Evolutionary conservation across 129 eudicot species (phyloP), one percentile per base, ranked within the genome.

Genomic region (Chrysanthemum seticuspe): DNA sequence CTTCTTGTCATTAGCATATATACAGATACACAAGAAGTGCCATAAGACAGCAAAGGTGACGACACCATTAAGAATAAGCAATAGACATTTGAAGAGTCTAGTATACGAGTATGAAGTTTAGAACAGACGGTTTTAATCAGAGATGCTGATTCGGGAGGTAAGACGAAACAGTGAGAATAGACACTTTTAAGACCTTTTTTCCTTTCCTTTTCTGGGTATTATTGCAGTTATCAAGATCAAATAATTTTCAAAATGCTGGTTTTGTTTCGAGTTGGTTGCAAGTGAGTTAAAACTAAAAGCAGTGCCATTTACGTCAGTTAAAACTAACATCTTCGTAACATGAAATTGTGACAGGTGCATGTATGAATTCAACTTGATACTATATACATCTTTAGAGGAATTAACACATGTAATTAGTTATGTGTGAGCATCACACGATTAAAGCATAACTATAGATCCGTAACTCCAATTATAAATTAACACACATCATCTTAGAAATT

Each of bases 1-100:
- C 76, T 61, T 77, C 70, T 59, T 68, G 54, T 76, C 54, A 50
- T 60, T 76, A 59, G 74, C 62, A 70, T 62, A 53, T 45, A 40
- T 31, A 31, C 3, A 62, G 31, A 70, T 62, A 77, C 11, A 77
- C 23, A 77, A 34, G 34, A 58, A 70, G 54, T 55, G 21, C 62
- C 65, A 53, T 10, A 68, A 73, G 64, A 67, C 58, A 29, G 48
- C 25, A 72, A 60, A 16, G 23, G 27, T 63, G 61, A 73, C 50
- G 15, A 31, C 40, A 15, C 11, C 10, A n/a, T 8, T 15, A 27
- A 65, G 34, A 44, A 74, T 64, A 77, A 70, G 66, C 47, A 56
- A 60, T 53, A 49, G 40, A 59, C 12, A 57, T 23, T 18, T 65
- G 19, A 70, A 62, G 52, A 13, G 40, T 15, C 15, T 14, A 3